Conservation (phyloP, 2,329 filamentous ascomycete genomes). For the Colletotrichum musicola region DNA sequence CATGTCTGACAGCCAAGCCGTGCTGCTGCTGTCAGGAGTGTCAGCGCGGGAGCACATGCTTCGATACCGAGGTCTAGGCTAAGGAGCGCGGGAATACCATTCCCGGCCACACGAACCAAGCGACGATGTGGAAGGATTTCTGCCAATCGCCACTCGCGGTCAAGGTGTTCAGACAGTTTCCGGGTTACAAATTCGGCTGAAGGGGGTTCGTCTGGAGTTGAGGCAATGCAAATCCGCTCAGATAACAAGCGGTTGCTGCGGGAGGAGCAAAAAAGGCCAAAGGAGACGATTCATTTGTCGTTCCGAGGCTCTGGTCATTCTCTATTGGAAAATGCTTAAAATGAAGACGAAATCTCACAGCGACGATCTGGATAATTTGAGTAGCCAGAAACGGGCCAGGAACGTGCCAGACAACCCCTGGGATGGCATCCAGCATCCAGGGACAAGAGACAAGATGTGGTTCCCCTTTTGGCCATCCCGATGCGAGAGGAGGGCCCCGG, state of each 20-base stretch:
- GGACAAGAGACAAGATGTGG: neutral
- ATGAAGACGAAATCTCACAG: too few species aligned
- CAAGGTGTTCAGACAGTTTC: neutral
- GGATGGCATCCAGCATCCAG: neutral
- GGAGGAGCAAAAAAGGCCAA: too few species aligned
- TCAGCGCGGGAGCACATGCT: slow-evolving; percentile 16
- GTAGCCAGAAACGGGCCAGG: slow-evolving; percentile 12
- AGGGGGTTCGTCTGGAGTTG: slow-evolving; percentile 19
- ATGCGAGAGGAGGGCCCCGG: slow-evolving; percentile 27
- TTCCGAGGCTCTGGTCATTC: too few species aligned
- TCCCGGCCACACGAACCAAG: neutral
- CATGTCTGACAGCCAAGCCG: neutral
- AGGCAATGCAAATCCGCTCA: neutral
- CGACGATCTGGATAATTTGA: neutral
- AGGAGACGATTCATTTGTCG: too few species aligned
- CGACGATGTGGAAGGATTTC: neutral
- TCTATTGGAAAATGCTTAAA: too few species aligned
- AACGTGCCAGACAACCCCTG: neutral
- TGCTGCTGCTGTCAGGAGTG: neutral
- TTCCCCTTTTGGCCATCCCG: slow-evolving; percentile 24
- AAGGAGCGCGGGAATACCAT: neutral
- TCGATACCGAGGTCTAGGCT: slow-evolving; percentile 1
- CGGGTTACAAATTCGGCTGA: neutral
- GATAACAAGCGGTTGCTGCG: slow-evolving; percentile 1
- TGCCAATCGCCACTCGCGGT: neutral